Conservation (phyloP, 2,329 filamentous ascomycete genomes). For the Ophiosphaerella narmari region DNA sequence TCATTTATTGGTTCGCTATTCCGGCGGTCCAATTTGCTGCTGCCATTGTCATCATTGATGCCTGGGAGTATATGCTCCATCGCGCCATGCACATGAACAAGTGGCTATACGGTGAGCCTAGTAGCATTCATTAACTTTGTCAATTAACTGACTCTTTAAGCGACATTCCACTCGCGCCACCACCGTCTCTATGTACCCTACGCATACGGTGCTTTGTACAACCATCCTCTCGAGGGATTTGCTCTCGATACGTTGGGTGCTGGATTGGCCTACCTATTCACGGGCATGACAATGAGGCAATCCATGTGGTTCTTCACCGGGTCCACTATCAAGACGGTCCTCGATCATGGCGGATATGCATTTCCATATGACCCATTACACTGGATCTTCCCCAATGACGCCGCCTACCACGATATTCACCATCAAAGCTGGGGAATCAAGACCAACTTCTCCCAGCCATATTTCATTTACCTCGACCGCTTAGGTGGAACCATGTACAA, state of each 20-base stretch:
- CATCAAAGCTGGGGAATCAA: constrained; percentile 99
- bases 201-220: constrained; percentile 95
- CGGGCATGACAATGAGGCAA: constrained; percentile 82
- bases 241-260: constrained; percentile 89
- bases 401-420: constrained; percentile 95
- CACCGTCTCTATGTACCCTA: constrained; percentile 98
- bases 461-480: constrained; percentile 95
- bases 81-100: constrained; percentile 97
- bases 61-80: constrained; percentile 98
- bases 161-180: constrained; percentile 90
- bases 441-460: constrained; percentile 87
- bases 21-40: constrained; percentile 77
- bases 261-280: constrained; percentile 78
- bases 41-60: constrained; percentile 80
- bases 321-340: constrained; percentile 93
- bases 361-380: constrained; percentile 95
- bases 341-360: constrained; percentile 96
- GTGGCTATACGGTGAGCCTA: constrained; percentile 85
- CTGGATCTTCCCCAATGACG: constrained; percentile 91
- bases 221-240: constrained; percentile 93
- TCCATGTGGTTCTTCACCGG: constrained; percentile 87
- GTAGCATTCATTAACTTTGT: neutral
- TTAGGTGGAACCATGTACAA: constrained; percentile 82
- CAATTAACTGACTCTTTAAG: constrained; percentile 50
- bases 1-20: constrained; percentile 78